Conservation (phyloP, 2,329 filamentous ascomycete species). For the Claviceps purpurea region DNA sequence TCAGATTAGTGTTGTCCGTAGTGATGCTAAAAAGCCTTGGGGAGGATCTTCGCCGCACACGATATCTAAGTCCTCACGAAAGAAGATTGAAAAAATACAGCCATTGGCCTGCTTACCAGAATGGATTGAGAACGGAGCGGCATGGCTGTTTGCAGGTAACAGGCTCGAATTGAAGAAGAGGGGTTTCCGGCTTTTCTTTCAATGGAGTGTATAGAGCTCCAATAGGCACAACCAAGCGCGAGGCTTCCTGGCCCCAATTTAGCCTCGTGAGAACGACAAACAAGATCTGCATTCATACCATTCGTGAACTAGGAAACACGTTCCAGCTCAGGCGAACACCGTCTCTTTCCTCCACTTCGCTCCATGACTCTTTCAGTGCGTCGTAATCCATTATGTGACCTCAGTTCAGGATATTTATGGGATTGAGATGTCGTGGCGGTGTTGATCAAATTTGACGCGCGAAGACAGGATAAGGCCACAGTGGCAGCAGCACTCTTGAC, state of each 20-base stretch:
- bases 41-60: not conserved
- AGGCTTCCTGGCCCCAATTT: conserved; percentile 57
- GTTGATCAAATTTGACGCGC: too few species aligned
- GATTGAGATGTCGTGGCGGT: too few species aligned
- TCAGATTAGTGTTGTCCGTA: conserved; percentile 4
- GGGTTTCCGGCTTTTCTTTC: conserved; percentile 86
- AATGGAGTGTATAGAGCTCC: conserved; percentile 90
- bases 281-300: conserved; percentile 45
- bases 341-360: conserved; percentile 91
- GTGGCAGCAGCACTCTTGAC: too few species aligned
- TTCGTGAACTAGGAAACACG: conserved; percentile 92
- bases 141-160: conserved; percentile 95
- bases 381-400: conserved; percentile 68
- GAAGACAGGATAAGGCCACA: too few species aligned
- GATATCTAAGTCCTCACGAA: not conserved
- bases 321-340: conserved; percentile 97
- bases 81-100: not conserved
- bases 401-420: not conserved
- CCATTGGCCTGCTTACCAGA: conserved; percentile 51
- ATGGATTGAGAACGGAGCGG: conserved; percentile 90
- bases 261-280: not conserved
- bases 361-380: conserved; percentile 88
- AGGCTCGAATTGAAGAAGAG: conserved; percentile 86
- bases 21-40: not conserved
- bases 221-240: conserved; percentile 86